Evolutionary conservation across 768 basidiomycete species (phyloP).

Genomic region (Polyporus arcularius): DNA sequence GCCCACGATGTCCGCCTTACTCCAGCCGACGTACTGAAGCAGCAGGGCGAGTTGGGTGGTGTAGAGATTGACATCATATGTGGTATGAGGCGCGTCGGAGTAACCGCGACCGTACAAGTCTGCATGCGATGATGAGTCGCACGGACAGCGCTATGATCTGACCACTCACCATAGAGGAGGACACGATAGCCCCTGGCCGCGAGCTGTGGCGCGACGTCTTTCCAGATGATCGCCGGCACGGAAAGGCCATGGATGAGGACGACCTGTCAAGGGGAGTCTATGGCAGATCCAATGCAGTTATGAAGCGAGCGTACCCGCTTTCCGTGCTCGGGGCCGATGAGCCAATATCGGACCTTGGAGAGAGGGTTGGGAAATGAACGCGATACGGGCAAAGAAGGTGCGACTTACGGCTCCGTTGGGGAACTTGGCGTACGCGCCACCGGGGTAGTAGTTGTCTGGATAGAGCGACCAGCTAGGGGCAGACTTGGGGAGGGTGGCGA

Average conservation of each 20-base stretch:
- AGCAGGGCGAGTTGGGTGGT: conserved; percentile 81
- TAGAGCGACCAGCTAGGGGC: conserved; percentile 70
- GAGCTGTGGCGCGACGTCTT: conserved; percentile 67
- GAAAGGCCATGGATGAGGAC: conserved; percentile 79
- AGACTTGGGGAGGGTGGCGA: conserved; percentile 57
- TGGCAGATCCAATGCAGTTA: background rate
- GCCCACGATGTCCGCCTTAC: conserved; percentile 62
- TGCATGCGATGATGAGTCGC: conserved; percentile 24
- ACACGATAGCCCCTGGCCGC: conserved; percentile 69
- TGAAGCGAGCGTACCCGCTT: conserved; percentile 48
- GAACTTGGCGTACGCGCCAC: conserved; percentile 63
- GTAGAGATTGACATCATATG: conserved; percentile 65
- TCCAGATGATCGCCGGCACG: conserved; percentile 77
- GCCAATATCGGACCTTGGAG: conserved; percentile 73
- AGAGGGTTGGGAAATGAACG: conserved; percentile 7
- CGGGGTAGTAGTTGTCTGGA: conserved; percentile 65
- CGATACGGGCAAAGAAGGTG: background rate
- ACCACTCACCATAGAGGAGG: conserved; percentile 63
- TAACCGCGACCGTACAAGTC: conserved; percentile 85
- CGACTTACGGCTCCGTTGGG: conserved; percentile 63
- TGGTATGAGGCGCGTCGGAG: conserved; percentile 74
- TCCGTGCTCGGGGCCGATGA: conserved; percentile 70
- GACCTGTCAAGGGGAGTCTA: conserved; percentile 44
- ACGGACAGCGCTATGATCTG: background rate
- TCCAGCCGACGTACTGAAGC: conserved; percentile 78